Percentiles rank a stretch among this genome's conserved stretches.
Conservation (phyloP, 148 eudicot species). For the Oxyria digyna region DNA sequence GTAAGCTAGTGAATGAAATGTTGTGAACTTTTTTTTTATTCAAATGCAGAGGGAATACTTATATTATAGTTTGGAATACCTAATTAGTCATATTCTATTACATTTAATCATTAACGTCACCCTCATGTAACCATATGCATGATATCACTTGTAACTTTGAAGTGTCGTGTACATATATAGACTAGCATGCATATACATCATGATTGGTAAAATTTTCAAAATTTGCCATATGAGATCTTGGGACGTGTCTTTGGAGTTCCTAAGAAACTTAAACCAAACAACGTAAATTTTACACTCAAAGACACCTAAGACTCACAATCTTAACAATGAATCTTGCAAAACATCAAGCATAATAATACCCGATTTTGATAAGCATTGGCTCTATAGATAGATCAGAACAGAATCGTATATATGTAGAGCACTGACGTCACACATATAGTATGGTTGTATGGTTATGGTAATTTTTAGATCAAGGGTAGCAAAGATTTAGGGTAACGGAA, state of each 20-base stretch:
- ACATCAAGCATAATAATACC: background rate
- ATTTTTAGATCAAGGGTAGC: too few species aligned
- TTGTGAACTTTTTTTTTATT: too few species aligned
- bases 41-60: background rate
- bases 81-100: background rate
- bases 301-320: background rate
- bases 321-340: background rate
- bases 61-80: background rate
- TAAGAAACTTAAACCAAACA: background rate
- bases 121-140: background rate
- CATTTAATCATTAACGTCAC: background rate
- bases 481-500: too few species aligned
- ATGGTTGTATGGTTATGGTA: too few species aligned
- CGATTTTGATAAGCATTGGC: background rate
- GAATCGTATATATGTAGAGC: too few species aligned
- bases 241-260: background rate
- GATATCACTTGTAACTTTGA: background rate
- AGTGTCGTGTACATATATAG: background rate
- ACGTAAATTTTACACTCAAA: conserved; percentile 2
- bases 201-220: background rate
- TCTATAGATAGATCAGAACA: background rate
- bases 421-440: too few species aligned
- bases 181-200: background rate
- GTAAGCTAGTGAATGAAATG: too few species aligned
- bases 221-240: background rate